These are phyloP conservation scores for Blastobotrys indianensis DNA, from an alignment of 1,139 yeast species.

Conservation along the genomic window DNA sequence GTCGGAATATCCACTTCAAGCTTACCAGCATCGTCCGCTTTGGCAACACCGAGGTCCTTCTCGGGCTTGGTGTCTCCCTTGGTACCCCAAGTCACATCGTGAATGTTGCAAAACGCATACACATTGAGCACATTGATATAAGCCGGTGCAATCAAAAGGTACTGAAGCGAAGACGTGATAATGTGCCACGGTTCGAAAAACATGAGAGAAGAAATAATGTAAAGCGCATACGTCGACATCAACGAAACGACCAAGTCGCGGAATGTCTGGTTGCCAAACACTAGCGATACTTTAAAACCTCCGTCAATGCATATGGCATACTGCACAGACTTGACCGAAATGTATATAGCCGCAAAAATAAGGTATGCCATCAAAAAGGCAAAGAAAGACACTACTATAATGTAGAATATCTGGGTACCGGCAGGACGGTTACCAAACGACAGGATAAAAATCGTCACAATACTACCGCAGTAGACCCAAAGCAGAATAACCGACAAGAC, in stretches of 20 bases:
- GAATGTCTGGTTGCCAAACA: conserved; percentile 59
- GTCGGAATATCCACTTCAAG: conserved; percentile 63
- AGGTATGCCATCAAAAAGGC: conserved; percentile 89
- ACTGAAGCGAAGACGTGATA: conserved; percentile 67
- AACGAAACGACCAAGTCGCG: conserved; percentile 85
- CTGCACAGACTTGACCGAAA: conserved; percentile 69
- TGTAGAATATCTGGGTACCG: conserved; percentile 79
- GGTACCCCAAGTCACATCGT: conserved; percentile 87
- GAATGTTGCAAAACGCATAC: conserved; percentile 79
- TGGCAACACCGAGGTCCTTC: conserved; percentile 65
- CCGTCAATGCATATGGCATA: conserved; percentile 38
- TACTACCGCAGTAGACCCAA: conserved; percentile 83
- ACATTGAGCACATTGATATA: conserved; percentile 75
- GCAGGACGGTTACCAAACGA: conserved; percentile 93
- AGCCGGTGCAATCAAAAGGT: conserved; percentile 64
- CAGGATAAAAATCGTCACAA: conserved; percentile 85
- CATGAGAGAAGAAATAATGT: conserved; percentile 66
- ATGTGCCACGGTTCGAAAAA: conserved; percentile 77
- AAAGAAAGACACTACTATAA: conserved; percentile 80
- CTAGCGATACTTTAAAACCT: conserved; percentile 42
- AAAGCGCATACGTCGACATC: conserved; percentile 75
- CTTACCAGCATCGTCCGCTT: conserved; percentile 47
- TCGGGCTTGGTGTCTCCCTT: conserved; percentile 61
- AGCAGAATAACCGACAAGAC: conserved; percentile 72
- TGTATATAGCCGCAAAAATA: conserved; percentile 80